Evolutionary conservation across 192 early-diverging fungal genomes (phyloP).

Genomic region (Rhizoclosmatium globosum): DNA sequence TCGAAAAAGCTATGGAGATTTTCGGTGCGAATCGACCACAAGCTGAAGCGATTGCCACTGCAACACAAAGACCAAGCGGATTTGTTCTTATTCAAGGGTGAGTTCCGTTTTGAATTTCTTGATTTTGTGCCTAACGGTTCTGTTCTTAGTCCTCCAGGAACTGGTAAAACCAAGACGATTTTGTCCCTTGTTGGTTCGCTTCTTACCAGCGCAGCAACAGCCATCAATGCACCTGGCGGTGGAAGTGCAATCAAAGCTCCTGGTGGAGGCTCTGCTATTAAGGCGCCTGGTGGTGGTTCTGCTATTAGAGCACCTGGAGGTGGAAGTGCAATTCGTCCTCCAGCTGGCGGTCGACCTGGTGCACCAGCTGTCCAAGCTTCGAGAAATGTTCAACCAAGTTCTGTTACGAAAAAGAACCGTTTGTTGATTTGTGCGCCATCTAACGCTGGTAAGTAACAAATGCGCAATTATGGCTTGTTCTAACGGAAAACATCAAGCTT

Average conservation of each 20-base stretch:
- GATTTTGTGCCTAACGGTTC: slow-evolving; percentile 68
- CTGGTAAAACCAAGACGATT: slow-evolving; percentile 92
- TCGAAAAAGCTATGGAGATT: slow-evolving; percentile 49
- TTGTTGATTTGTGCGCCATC: slow-evolving; percentile 93
- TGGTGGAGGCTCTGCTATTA: slow-evolving; percentile 29
- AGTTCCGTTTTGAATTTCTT: slow-evolving; percentile 42
- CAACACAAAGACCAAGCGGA: slow-evolving; percentile 69
- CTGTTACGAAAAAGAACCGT: slow-evolving; percentile 54
- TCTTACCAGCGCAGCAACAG: slow-evolving; percentile 43
- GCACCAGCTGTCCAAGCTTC: neutral
- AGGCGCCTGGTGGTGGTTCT: neutral
- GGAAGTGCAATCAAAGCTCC: slow-evolving; percentile 15
- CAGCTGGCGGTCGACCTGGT: neutral
- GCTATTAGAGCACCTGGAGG: slow-evolving; percentile 20
- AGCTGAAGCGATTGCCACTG: slow-evolving; percentile 81
- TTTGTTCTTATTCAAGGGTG: slow-evolving; percentile 90
- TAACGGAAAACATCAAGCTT: slow-evolving; percentile 44
- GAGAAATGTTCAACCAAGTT: slow-evolving; percentile 6
- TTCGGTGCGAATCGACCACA: slow-evolving; percentile 94
- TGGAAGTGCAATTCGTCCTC: slow-evolving; percentile 7
- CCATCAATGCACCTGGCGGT: slow-evolving; percentile 38
- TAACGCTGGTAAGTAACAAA: slow-evolving; percentile 71
- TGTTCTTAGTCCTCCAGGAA: slow-evolving; percentile 53
- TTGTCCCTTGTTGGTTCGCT: slow-evolving; percentile 81
- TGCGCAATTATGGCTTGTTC: too few species aligned